A percentile compares a stretch with the other conserved stretches of the same genome.
Conservation (phyloP, 495 filamentous ascomycete genomes). For the Tirmania nivea region DNA sequence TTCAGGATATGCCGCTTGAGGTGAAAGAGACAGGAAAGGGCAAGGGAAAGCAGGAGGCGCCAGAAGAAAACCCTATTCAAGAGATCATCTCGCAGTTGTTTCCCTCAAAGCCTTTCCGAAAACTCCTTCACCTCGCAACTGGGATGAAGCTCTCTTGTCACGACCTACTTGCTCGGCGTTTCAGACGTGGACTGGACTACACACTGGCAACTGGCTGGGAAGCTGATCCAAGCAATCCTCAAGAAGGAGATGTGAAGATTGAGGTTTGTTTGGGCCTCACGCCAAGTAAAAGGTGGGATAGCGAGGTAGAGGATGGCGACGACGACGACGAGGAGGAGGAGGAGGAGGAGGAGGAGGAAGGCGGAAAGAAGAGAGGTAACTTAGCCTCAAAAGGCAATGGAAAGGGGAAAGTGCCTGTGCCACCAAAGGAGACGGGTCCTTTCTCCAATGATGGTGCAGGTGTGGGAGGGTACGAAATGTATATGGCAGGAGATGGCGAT, state of each 20-base stretch:
- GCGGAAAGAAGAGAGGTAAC: slow-evolving; percentile 15
- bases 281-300: slow-evolving; percentile 63
- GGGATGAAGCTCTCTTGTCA: slow-evolving; percentile 41
- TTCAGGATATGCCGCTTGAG: slow-evolving; percentile 25
- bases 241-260: slow-evolving; percentile 60
- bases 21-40: not conserved
- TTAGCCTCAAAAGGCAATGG: slow-evolving; percentile 6
- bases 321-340: slow-evolving; percentile 26
- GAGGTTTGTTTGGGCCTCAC: slow-evolving; percentile 73
- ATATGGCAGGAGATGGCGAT: slow-evolving; percentile 17
- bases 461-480: slow-evolving; percentile 19
- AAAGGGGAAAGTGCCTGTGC: slow-evolving; percentile 1
- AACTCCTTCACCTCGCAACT: slow-evolving; percentile 71
- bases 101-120: slow-evolving; percentile 66
- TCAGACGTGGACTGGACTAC: slow-evolving; percentile 74
- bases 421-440: slow-evolving; percentile 13
- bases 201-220: slow-evolving; percentile 56
- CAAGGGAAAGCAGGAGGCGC: slow-evolving; percentile 12
- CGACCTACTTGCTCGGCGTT: slow-evolving; percentile 56
- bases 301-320: slow-evolving; percentile 35
- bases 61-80: slow-evolving; percentile 33
- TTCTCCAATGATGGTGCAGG: slow-evolving; percentile 13
- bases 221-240: slow-evolving; percentile 2
- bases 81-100: slow-evolving; percentile 59
- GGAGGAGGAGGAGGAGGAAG: slow-evolving; percentile 18